Conservation (phyloP, 2,329 filamentous ascomycete species). For the Clonostachys chloroleuca region DNA sequence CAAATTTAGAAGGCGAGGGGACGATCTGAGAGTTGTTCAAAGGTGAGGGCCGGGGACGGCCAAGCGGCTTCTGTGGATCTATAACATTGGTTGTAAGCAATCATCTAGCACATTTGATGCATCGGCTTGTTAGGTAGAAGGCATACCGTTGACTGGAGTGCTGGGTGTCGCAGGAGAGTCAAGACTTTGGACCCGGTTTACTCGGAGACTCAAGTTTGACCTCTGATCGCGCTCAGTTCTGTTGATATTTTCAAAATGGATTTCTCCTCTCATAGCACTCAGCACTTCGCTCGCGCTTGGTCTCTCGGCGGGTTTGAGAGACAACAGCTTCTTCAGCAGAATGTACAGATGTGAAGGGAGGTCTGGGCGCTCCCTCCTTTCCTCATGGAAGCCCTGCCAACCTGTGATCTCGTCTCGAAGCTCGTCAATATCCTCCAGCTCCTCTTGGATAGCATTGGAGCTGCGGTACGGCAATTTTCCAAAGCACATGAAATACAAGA, state of each 20-base stretch:
- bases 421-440: conserved; percentile 84
- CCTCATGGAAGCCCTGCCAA: conserved; percentile 85
- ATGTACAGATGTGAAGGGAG: conserved; percentile 82
- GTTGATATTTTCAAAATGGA: conserved; percentile 32
- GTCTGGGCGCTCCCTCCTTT: conserved; percentile 70
- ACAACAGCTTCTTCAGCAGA: conserved; percentile 75
- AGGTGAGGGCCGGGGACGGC: background rate
- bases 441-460: conserved; percentile 82
- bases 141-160: conserved; percentile 30
- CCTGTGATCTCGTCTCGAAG: conserved; percentile 79
- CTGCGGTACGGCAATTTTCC: conserved; percentile 79
- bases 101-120: no score
- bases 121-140: no score
- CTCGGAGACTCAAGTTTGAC: conserved; percentile 25
- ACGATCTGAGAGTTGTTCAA: no score
- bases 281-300: conserved; percentile 86
- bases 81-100: no score
- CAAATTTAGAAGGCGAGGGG: no score
- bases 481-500: conserved; percentile 97
- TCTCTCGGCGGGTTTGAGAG: conserved; percentile 69
- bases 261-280: conserved; percentile 68
- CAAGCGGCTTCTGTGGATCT: background rate
- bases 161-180: conserved; percentile 47
- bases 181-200: conserved; percentile 47
- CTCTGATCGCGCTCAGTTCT: background rate